Percentiles rank a stretch among this genome's conserved stretches.
Conservation (phyloP, 768 basidiomycete genomes). For the Lactarius indigo region DNA sequence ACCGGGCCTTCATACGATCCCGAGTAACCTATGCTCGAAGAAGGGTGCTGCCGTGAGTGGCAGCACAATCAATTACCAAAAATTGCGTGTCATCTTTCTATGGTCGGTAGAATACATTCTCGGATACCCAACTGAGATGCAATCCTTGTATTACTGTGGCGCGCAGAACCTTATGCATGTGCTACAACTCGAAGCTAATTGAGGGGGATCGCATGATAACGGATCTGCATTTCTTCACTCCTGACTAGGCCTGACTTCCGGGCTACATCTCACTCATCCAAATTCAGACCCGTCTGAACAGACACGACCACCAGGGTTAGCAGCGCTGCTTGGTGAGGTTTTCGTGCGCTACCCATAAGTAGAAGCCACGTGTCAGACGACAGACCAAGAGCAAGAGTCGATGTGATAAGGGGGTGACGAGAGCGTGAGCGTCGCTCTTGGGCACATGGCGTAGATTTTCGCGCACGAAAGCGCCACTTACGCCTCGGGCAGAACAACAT, state of each 20-base stretch:
- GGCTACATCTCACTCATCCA: not conserved
- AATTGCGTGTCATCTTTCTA: not conserved
- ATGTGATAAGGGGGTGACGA: not conserved
- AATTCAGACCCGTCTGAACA: not conserved
- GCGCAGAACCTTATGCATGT: not conserved
- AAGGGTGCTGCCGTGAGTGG: not conserved
- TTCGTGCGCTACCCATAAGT: not conserved
- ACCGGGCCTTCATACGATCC: not conserved
- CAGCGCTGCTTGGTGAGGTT: not conserved
- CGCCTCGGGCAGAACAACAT: not conserved
- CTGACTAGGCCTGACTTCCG: not conserved
- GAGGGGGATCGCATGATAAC: not conserved
- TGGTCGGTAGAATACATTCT: not conserved
- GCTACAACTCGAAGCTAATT: not conserved
- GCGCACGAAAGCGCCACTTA: not conserved
- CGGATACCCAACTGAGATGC: not conserved
- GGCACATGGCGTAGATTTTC: not conserved
- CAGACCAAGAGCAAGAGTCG: not conserved
- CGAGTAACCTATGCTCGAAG: not conserved
- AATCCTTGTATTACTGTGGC: not conserved
- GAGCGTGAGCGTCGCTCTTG: not conserved
- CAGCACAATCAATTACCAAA: not conserved
- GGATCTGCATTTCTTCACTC: not conserved
- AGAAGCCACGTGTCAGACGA: not conserved
- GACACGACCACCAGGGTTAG: not conserved